These are phyloP conservation scores for Pestalotiopsis sp. DNA, from an alignment of 2,329 filamentous ascomycete genomes.

Conservation along the genomic window DNA sequence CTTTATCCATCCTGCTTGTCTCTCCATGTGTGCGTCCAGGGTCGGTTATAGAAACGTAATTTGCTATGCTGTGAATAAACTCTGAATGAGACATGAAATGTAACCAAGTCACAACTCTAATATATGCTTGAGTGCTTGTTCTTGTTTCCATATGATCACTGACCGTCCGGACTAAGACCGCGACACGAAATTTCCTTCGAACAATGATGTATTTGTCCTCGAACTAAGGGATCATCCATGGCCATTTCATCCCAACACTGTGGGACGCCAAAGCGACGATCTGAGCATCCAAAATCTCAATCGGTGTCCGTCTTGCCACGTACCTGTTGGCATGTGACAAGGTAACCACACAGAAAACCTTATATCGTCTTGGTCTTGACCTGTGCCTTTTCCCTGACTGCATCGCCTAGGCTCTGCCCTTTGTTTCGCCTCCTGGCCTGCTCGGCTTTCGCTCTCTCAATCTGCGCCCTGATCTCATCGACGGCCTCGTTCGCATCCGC, in stretches of 20 bases:
- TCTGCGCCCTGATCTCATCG: slow-evolving; percentile 71
- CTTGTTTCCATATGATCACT: background rate
- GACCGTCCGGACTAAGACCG: background rate
- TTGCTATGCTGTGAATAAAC: background rate
- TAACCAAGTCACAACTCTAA: background rate
- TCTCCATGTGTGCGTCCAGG: background rate
- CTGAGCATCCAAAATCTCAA: too few relatives aligned
- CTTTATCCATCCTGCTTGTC: background rate
- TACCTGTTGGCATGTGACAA: background rate
- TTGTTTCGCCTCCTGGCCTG: slow-evolving; percentile 38
- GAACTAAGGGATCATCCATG: too few relatives aligned
- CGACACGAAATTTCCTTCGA: background rate
- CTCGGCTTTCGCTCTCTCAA: slow-evolving; percentile 56
- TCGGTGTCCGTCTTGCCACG: too few relatives aligned
- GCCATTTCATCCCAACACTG: too few relatives aligned
- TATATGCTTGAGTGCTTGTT: background rate
- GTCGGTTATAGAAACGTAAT: too few relatives aligned
- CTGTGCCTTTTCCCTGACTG: background rate
- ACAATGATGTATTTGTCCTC: too few relatives aligned
- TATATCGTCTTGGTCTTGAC: background rate
- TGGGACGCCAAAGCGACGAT: too few relatives aligned
- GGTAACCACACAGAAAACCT: background rate
- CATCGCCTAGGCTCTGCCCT: background rate
- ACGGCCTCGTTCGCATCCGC: slow-evolving; percentile 78
- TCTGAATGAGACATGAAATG: background rate